A percentile compares a stretch with the other conserved stretches of the same genome.
Conservation (phyloP, 2,329 filamentous ascomycete genomes). For the Aspergillus hortae region DNA sequence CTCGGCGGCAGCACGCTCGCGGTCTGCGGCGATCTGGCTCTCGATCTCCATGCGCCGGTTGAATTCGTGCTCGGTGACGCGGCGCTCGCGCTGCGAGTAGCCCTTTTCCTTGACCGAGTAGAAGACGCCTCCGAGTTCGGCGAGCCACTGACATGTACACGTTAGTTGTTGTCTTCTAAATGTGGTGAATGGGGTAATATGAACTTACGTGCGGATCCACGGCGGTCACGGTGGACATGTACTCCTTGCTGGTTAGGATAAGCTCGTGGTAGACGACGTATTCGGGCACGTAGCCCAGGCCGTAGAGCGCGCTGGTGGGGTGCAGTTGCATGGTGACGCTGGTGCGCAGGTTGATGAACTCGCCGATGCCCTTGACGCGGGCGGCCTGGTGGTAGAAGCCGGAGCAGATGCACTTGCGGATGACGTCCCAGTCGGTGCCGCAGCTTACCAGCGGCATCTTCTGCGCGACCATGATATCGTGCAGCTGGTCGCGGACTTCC, state of each 20-base stretch:
- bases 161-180: not conserved
- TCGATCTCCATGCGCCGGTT: conserved; percentile 92
- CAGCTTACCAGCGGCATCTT: conserved; percentile 85
- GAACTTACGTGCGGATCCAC: conserved; percentile 74
- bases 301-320: conserved; percentile 89
- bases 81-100: conserved; percentile 80
- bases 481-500: conserved; percentile 89
- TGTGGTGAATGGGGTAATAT: not conserved
- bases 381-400: conserved; percentile 98
- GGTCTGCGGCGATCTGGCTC: conserved; percentile 84
- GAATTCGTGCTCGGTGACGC: conserved; percentile 86
- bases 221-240: conserved; percentile 94
- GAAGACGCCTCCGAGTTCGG: conserved; percentile 93
- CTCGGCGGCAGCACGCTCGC: conserved; percentile 50
- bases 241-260: conserved; percentile 93
- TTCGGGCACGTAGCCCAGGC: conserved; percentile 87
- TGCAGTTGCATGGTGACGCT: conserved; percentile 92
- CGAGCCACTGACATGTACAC: conserved; percentile 63
- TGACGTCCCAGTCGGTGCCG: conserved; percentile 94
- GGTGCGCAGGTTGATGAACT: conserved; percentile 95
- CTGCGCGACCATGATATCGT: conserved; percentile 91
- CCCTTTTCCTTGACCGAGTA: conserved; percentile 98
- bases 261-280: conserved; percentile 98
- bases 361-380: conserved; percentile 90
- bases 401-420: conserved; percentile 93